A percentile compares a stretch with the other conserved stretches of the same genome.
Conservation (phyloP, 768 basidiomycete species). For the Mycena alexandri region DNA sequence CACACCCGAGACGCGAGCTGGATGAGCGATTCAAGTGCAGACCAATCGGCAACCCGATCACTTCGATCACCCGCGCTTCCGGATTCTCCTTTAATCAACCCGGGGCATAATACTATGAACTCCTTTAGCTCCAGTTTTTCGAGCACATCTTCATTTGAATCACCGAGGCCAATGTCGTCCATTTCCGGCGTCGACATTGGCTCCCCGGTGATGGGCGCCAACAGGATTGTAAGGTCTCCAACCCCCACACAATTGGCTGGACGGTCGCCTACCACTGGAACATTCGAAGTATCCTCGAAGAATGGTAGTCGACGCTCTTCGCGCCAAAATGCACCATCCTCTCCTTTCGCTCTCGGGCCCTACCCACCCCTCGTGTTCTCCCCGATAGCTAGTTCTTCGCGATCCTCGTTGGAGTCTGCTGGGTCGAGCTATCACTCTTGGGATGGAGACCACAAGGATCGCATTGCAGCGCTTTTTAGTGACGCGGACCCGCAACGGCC, state of each 20-base stretch:
- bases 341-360: slow-evolving; percentile 64
- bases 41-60: slow-evolving; percentile 59
- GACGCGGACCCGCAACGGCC: slow-evolving; percentile 63
- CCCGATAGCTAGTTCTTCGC: slow-evolving; percentile 79
- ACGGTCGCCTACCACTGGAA: slow-evolving; percentile 68
- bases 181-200: slow-evolving; percentile 65
- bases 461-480: slow-evolving; percentile 65
- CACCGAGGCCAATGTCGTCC: slow-evolving; percentile 59
- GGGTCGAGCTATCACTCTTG: slow-evolving; percentile 91
- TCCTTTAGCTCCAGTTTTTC: slow-evolving; percentile 48
- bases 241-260: slow-evolving; percentile 74
- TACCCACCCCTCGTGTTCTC: slow-evolving; percentile 76
- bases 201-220: slow-evolving; percentile 57
- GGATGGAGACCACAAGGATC: slow-evolving; percentile 73
- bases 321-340: slow-evolving; percentile 63
- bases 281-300: slow-evolving; percentile 56
- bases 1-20: slow-evolving; percentile 75
- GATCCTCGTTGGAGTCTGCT: slow-evolving; percentile 82
- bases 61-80: slow-evolving; percentile 69
- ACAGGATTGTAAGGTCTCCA: slow-evolving; percentile 64
- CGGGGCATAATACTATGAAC: slow-evolving; percentile 46
- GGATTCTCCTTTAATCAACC: slow-evolving; percentile 68
- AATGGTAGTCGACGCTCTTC: slow-evolving; percentile 65
- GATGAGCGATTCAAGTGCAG: slow-evolving; percentile 54
- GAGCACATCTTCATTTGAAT: slow-evolving; percentile 43